Percentiles rank a stretch among this genome's conserved stretches.
Conservation (phyloP, 2,329 filamentous ascomycete genomes). For the Chaetoscypha palmicola region DNA sequence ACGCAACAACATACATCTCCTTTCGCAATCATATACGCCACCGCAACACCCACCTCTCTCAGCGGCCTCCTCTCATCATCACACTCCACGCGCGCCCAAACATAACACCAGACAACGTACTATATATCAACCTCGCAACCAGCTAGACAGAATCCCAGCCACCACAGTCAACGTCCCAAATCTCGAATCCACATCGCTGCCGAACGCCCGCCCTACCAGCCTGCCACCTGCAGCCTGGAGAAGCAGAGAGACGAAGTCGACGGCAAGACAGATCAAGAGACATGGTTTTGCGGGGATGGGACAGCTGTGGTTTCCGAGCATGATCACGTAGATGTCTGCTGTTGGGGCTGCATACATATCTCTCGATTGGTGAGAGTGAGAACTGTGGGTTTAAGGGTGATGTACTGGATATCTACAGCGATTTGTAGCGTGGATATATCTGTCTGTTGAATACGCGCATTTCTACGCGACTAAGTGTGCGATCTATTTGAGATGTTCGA, state of each 20-base stretch:
- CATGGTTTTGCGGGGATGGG: constrained; percentile 45
- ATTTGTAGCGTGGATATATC: constrained; percentile 34
- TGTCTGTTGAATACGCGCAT: constrained; percentile 29
- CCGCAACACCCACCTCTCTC: constrained; percentile 25
- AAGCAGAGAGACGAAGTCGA: constrained; percentile 49
- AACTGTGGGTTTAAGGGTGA: constrained; percentile 7
- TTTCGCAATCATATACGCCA: constrained; percentile 38
- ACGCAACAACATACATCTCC: constrained; percentile 37
- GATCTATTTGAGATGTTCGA: constrained; percentile 34
- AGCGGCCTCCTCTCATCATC: constrained; percentile 28
- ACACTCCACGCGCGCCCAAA: constrained; percentile 35
- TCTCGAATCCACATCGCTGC: constrained; percentile 26
- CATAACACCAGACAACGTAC: constrained; percentile 34
- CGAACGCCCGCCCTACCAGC: constrained; percentile 33
- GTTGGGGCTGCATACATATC: constrained; percentile 54
- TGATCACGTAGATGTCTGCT: constrained; percentile 55
- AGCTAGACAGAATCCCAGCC: constrained; percentile 34
- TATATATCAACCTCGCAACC: constrained; percentile 31
- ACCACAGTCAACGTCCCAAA: constrained; percentile 33
- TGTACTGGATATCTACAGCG: constrained; percentile 40
- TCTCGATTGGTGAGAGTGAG: too few relatives aligned
- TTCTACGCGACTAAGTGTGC: constrained; percentile 25
- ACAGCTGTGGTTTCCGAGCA: constrained; percentile 46
- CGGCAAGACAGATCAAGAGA: constrained; percentile 51
- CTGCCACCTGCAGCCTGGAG: constrained; percentile 52